phyloP scores from a whole-genome alignment of 1,284 basidiomycete genomes.

The Melampsora larici-populina region DNA sequence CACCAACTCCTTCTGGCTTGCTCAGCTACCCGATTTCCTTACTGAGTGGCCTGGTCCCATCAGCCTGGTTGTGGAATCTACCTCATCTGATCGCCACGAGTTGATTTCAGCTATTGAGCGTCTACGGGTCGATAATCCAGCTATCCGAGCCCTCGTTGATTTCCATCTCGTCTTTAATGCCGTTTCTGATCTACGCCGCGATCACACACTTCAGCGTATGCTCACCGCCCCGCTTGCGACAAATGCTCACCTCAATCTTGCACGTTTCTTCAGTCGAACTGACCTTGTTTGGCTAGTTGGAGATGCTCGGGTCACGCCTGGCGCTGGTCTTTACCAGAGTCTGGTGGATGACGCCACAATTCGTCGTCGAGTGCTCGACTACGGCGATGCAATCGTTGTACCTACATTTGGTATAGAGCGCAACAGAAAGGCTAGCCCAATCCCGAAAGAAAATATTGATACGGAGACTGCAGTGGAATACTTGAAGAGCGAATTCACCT shows the following conservation, averaged over 20 bases:
- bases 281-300: conserved; percentile 50
- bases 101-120: conserved; percentile 22
- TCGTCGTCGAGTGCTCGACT: conserved; percentile 47
- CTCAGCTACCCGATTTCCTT: conserved; percentile 47
- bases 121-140: conserved; percentile 46
- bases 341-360: conserved; percentile 44
- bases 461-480: conserved; percentile 34
- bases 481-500: conserved; percentile 42
- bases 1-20: conserved; percentile 51
- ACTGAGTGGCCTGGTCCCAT: conserved; percentile 50
- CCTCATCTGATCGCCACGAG: conserved; percentile 45
- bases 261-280: conserved; percentile 51
- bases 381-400: conserved; percentile 50
- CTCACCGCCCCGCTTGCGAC: conserved; percentile 48
- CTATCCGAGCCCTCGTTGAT: conserved; percentile 48
- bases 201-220: conserved; percentile 48
- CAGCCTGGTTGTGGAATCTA: conserved; percentile 49
- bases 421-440: not conserved
- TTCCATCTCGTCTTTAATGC: conserved; percentile 49
- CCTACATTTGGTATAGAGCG: conserved; percentile 49
- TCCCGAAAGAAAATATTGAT: conserved; percentile 17
- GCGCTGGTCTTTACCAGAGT: conserved; percentile 44
- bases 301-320: conserved; percentile 49
- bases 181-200: conserved; percentile 42
- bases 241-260: conserved; percentile 52